Evolutionary conservation across 176 grass and related monocot genomes (phyloP), one percentile per base, ranked within the genome.

Genomic region (Oryza glaberrima): DNA sequence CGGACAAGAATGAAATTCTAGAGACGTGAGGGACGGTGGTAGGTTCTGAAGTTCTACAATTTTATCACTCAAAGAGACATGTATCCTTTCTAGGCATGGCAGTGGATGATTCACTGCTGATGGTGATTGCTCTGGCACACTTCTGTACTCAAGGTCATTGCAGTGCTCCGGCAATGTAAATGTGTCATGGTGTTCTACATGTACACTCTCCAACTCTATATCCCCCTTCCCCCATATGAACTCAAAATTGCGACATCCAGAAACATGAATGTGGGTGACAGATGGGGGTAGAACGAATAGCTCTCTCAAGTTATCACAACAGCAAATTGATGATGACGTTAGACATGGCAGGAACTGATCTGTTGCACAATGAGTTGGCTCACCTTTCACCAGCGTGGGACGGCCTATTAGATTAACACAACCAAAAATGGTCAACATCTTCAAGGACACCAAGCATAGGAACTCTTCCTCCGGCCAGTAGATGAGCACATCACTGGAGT

Each of bases 381-480:
- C 15, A 41, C 7, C 15, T 54, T 17, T 17, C 15, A 17, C 14
- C 15, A 16, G 14, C 15, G 0, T 15, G 49, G 14, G 0, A 16
- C 49, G 67, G 1, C 67, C 34, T 60, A 72, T 61, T 74, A 83
- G 81, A 5, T 65, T 34, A 7, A 1, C 11, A 28, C 70, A 83
- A 0, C 0, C 0, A 8, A 41, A 41, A 41, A 41, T 41, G 40
- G 40, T 0, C 0, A 47, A 74, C 22, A 0, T 13, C 38, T 74
- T 65, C 54, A 83, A 28, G 14, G 35, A 44, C 23, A 72, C n/a
- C 34, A 82, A 47, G 41, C 25, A 45, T 48, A 3, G 10, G 22
- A 83, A 65, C 40, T 74, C 81, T 22, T 74, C 70, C 28, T 83
- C 81, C 2, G 81, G 81, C 81, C 70, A 74, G 7, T 15, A 65